These are phyloP conservation scores for Acanthamoeba castellanii DNA, from an alignment of 208 protist genomes.

Conservation along the genomic window DNA sequence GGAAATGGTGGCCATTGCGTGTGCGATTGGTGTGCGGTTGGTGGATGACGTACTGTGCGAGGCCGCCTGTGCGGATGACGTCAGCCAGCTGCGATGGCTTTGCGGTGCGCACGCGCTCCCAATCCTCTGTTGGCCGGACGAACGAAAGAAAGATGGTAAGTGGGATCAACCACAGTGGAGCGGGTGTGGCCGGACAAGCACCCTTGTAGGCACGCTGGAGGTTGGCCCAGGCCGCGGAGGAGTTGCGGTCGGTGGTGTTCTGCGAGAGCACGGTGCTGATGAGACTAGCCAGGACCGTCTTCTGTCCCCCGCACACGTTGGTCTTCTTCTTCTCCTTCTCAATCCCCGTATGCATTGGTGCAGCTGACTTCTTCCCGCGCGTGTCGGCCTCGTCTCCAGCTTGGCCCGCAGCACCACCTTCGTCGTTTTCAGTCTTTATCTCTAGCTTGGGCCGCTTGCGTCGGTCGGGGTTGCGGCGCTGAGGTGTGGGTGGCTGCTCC, in stretches of 20 bases:
- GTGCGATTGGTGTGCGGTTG: too few species aligned
- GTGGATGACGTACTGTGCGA: neutral
- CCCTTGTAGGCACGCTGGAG: conserved; percentile 25
- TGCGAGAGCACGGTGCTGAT: conserved; percentile 48
- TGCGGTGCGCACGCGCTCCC: conserved; percentile 18
- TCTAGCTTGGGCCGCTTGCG: neutral
- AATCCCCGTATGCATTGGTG: neutral
- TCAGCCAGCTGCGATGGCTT: neutral
- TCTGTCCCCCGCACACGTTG: conserved; percentile 30
- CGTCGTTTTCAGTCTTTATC: neutral
- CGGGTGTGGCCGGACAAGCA: neutral
- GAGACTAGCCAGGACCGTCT: conserved; percentile 6
- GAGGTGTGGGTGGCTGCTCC: neutral
- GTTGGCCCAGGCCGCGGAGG: neutral
- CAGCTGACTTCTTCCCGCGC: neutral
- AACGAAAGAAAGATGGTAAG: neutral
- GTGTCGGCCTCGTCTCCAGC: neutral
- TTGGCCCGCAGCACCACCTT: neutral
- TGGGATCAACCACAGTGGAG: neutral
- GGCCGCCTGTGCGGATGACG: neutral
- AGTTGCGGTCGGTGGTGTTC: conserved; percentile 62
- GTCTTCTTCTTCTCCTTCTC: neutral
- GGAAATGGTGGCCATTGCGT: neutral
- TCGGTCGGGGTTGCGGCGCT: neutral
- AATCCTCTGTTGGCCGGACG: neutral